Evolutionary conservation across 2,329 filamentous ascomycete genomes (phyloP), one percentile per base, ranked within the genome.

Genomic region (Rhynchosporium secalis): DNA sequence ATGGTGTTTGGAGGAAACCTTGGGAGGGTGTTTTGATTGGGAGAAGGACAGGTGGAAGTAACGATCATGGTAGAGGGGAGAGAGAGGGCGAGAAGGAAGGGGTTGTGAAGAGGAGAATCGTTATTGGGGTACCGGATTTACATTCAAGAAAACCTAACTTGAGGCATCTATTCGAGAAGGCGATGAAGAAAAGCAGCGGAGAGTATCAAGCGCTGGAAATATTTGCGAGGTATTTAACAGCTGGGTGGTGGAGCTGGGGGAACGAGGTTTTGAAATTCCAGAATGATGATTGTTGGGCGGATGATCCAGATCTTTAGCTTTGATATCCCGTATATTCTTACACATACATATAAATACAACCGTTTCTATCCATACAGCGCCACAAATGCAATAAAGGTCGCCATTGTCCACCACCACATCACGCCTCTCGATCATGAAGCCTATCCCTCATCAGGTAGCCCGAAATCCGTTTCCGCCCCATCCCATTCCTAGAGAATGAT

Each of bases 101-200:
- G 8, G 49, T 60, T 8, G 70, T 81, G 2, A 78, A 75, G 62
- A 77, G 76, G 36, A 87, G 82, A 72, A 83, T 91, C 2, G 78
- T 94, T 38, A 73, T 91, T 8, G 86, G 83, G 1, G 89, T 91
- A 28, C 88, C 90, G 1, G 90, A 94, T 72, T 68, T 91, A 3
- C 91, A 95, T 74, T 93, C 90, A 0, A 79, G 90, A 54, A 95
- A 95, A 72, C 91, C 91, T 3, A 90, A 86, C 70, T 72, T 94
- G 60, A 85, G 86, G 63, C 70, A 74, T 2, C 68, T 91, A 28
- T 82, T 92, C 55, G 80, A 83, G 59, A 76, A 79, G 3, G 69
- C 86, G n/a, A 70, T 90, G 12, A 15, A 8, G 6, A n/a, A 33
- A 20, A n/a, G 78, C 2, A 65, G 71, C 41, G 52, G 70, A 4